phyloP scores from a whole-genome alignment of 1,139 yeast species.

The Scheffersomyces titani region DNA sequence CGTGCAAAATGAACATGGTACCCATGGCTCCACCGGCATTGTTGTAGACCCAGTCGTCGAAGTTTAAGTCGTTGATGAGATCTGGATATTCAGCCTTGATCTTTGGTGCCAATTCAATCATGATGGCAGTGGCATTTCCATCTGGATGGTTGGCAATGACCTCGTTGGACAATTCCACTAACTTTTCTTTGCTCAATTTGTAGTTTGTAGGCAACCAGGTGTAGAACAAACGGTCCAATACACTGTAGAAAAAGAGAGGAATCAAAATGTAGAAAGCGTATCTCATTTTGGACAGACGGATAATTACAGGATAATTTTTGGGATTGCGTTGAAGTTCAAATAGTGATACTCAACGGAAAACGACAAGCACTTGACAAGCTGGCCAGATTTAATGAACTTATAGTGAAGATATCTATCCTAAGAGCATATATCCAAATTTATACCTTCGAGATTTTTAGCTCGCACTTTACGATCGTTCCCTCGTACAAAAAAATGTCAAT shows the following conservation, averaged over 20 bases:
- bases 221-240: conserved; percentile 47
- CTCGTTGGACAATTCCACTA: conserved; percentile 51
- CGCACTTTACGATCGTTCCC: neutral
- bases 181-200: conserved; percentile 53
- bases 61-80: conserved; percentile 65
- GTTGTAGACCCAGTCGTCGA: conserved; percentile 91
- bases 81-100: conserved; percentile 64
- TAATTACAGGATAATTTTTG: neutral
- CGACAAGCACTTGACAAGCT: neutral
- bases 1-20: conserved; percentile 90
- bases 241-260: conserved; percentile 26
- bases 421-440: neutral
- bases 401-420: neutral
- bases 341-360: neutral
- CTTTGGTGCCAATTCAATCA: conserved; percentile 60
- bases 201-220: conserved; percentile 72
- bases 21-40: conserved; percentile 99
- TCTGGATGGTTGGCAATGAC: conserved; percentile 56
- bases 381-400: too few relatives aligned
- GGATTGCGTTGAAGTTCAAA: neutral
- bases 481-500: neutral
- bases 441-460: neutral
- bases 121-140: conserved; percentile 60
- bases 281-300: neutral
- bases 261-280: conserved; percentile 9